Conservation (phyloP, 2,329 filamentous ascomycete species). For the Neofusicoccum sp. region DNA sequence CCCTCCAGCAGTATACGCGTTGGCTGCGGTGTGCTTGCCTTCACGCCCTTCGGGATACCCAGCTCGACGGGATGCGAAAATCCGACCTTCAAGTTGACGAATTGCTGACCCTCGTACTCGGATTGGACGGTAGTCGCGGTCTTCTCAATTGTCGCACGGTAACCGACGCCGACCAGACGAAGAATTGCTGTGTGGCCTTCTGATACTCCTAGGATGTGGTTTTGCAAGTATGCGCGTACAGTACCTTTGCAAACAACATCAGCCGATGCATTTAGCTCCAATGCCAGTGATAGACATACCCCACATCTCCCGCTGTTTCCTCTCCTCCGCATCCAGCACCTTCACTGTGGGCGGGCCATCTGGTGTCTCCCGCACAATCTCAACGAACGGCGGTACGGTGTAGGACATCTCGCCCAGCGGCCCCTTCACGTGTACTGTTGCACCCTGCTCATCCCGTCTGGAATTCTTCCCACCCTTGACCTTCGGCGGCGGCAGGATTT, state of each 20-base stretch:
- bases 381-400: slow-evolving; percentile 77
- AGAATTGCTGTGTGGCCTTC: slow-evolving; percentile 95
- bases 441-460: slow-evolving; percentile 63
- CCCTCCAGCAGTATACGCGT: slow-evolving; percentile 91
- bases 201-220: slow-evolving; percentile 89
- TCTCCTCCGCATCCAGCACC: slow-evolving; percentile 68
- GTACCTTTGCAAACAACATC: slow-evolving; percentile 64
- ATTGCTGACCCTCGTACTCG: slow-evolving; percentile 79
- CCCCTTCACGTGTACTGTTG: slow-evolving; percentile 75
- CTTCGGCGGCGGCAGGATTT: slow-evolving; percentile 64
- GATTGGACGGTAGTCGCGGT: slow-evolving; percentile 67
- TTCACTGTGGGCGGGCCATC: slow-evolving; percentile 67
- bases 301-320: slow-evolving; percentile 93
- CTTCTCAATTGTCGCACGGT: slow-evolving; percentile 83
- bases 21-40: slow-evolving; percentile 84
- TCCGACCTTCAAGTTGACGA: slow-evolving; percentile 91
- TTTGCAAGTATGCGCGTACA: slow-evolving; percentile 84
- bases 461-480: slow-evolving; percentile 59
- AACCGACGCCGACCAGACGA: slow-evolving; percentile 91
- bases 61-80: slow-evolving; percentile 96
- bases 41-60: slow-evolving; percentile 78
- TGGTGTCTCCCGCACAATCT: slow-evolving; percentile 67
- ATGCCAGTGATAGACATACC: slow-evolving; percentile 58
- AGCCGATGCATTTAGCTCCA: background rate
- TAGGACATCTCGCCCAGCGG: slow-evolving; percentile 79